These are phyloP conservation scores for Cystobasidium pallidum DNA, from an alignment of 1,284 basidiomycete genomes.

Conservation along the genomic window DNA sequence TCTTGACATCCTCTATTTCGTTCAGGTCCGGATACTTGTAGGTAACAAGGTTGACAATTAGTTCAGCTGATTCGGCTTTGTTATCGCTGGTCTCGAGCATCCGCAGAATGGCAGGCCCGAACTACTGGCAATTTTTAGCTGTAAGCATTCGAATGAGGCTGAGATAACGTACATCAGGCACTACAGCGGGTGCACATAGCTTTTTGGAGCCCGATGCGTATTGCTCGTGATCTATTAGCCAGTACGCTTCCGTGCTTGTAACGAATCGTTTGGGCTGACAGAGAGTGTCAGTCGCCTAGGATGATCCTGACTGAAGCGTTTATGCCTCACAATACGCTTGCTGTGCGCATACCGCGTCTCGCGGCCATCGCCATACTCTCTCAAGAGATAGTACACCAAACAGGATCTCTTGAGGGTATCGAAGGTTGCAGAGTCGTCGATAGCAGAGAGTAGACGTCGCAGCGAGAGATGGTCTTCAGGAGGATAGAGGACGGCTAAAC, in stretches of 20 bases:
- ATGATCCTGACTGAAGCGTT: background rate
- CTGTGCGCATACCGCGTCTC: constrained; percentile 64
- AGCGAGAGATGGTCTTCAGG: constrained; percentile 65
- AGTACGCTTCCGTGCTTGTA: constrained; percentile 74
- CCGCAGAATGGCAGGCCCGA: constrained; percentile 29
- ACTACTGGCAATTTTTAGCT: constrained; percentile 3
- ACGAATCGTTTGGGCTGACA: constrained; percentile 67
- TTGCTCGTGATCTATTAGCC: constrained; percentile 70
- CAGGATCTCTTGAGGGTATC: constrained; percentile 76
- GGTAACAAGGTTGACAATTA: constrained; percentile 23
- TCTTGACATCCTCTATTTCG: constrained; percentile 14
- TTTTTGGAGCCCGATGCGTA: constrained; percentile 45
- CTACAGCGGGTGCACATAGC: constrained; percentile 37
- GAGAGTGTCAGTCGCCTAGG: background rate
- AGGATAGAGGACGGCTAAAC: constrained; percentile 63
- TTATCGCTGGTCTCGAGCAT: background rate
- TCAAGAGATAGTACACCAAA: constrained; percentile 73
- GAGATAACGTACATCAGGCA: constrained; percentile 23
- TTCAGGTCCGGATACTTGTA: constrained; percentile 5
- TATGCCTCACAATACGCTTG: constrained; percentile 60
- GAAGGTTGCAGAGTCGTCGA: constrained; percentile 64
- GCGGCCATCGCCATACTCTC: constrained; percentile 69
- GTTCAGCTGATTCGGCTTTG: background rate
- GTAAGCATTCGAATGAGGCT: no score
- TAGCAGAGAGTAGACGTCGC: constrained; percentile 64